Conservation (phyloP, 2,329 filamentous ascomycete species). For the Dendryphion nanum region DNA sequence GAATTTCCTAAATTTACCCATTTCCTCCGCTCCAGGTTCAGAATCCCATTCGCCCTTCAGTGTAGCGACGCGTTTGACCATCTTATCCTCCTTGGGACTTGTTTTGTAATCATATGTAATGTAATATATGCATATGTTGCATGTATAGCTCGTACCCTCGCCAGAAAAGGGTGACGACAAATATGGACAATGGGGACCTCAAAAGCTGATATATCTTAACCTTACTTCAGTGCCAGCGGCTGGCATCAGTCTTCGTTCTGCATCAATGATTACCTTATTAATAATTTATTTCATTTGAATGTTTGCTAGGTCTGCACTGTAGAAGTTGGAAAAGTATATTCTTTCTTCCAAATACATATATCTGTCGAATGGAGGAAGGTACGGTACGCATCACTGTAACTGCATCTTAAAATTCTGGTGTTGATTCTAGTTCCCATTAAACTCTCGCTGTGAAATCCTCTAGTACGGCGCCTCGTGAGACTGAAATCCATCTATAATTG, state of each 20-base stretch:
- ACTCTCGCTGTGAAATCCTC: neutral
- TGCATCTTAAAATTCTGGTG: neutral
- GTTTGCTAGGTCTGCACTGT: neutral
- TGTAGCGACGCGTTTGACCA: too few species aligned
- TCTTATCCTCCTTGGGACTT: neutral
- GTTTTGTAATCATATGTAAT: neutral
- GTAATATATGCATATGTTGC: neutral
- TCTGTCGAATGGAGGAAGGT: neutral
- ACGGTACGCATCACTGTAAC: neutral
- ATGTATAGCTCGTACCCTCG: too few species aligned
- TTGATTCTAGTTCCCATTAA: neutral
- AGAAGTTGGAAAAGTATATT: neutral
- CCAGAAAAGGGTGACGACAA: too few species aligned
- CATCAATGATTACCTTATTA: neutral
- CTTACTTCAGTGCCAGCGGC: neutral
- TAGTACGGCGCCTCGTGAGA: conserved; percentile 11
- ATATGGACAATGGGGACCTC: too few species aligned
- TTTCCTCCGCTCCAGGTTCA: neutral
- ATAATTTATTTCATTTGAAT: conserved; percentile 5
- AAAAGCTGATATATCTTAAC: too few species aligned
- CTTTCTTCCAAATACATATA: too few species aligned
- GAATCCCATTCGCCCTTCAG: too few species aligned
- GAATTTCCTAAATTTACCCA: conserved; percentile 1
- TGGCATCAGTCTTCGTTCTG: neutral
- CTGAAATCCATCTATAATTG: conserved; percentile 12